Base-by-base conservation (phyloP, 2,329 filamentous ascomycete genomes). In the Trichophyton equinum region DNA sequence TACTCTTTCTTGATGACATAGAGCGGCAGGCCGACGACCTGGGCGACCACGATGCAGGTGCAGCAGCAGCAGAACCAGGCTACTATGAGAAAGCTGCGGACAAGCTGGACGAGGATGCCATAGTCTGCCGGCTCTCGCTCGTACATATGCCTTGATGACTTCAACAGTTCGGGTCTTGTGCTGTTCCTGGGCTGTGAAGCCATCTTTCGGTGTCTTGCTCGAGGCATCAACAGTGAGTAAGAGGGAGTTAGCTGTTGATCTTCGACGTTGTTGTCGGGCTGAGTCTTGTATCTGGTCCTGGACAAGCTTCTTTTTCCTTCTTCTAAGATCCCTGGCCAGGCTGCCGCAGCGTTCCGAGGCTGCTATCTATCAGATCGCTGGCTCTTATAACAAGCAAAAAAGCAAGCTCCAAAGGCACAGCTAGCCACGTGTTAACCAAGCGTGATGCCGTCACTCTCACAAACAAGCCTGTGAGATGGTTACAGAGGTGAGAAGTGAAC, bases 1-100 rank as follows among this genome's bases (percentile, higher is more conserved):
- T 81, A 84, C 55, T 81, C 76, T 60, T 79, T 80, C 65, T 83
- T 81, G 67, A 84, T 78, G 59, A 85, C 70, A 68, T 85, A 85
- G 36, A 86, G 71, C 0, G 83, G 83, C 7, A 80, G 76, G 15
- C 84, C 83, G 53, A 85, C 73, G 62, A 85, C 74, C 66, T 86
- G 84, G 4, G 82, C 84, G 44, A 76, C 76, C 63, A 80, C 76
- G 64, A 77, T 76, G 60, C 69, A 66, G 55, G 76, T 60, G 58
- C 71, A 72, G 63, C 74, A 76, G 61, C 72, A 72, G 62, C 75
- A 70, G 63, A 78, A 76, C 76, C 76, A 80, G 22, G 73, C 72
- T 40, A 73, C 65, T 25, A 79, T 70, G 9, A 75, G 60, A n/a
- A 79, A 63, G 38, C 76, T 75, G 36, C 78, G 76, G 27, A 78